Percentiles rank a stretch among this genome's conserved stretches.
These are phyloP conservation scores for Penicillium decumbens DNA, from an alignment of 2,329 filamentous ascomycete genomes.

Conservation along the genomic window DNA sequence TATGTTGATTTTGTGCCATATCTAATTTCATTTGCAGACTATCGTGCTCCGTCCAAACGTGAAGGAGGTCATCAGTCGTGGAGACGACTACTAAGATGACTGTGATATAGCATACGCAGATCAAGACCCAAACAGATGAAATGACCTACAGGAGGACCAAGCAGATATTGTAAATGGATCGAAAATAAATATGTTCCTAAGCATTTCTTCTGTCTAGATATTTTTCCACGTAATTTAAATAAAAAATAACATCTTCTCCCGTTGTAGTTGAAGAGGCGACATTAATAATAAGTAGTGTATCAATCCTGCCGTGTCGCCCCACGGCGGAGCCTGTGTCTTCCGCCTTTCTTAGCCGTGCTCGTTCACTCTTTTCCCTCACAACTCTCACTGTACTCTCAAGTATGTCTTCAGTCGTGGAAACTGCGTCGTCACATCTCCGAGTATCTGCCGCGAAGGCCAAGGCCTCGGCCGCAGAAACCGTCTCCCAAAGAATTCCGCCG, in stretches of 20 bases:
- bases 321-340: slow-evolving; percentile 33
- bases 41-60: slow-evolving; percentile 72
- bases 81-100: slow-evolving; percentile 68
- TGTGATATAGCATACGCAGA: background rate
- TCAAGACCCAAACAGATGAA: slow-evolving; percentile 9
- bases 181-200: too few species aligned
- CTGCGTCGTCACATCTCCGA: slow-evolving; percentile 33
- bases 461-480: slow-evolving; percentile 18
- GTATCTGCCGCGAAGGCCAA: slow-evolving; percentile 31
- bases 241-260: too few species aligned
- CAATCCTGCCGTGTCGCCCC: slow-evolving; percentile 28
- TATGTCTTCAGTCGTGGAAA: slow-evolving; percentile 30
- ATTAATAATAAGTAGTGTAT: slow-evolving; percentile 8
- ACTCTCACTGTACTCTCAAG: slow-evolving; percentile 15
- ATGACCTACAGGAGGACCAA: background rate
- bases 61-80: slow-evolving; percentile 82
- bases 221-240: too few species aligned
- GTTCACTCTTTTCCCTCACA: slow-evolving; percentile 14
- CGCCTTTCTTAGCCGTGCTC: slow-evolving; percentile 14
- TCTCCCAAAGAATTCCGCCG: slow-evolving; percentile 26
- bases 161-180: background rate
- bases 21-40: slow-evolving; percentile 48
- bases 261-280: background rate
- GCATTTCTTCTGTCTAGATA: too few species aligned
- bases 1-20: background rate